Evolutionary conservation across 208 protist genomes (phyloP), one percentile per base, ranked within the genome.

Genomic region (Trypanosoma theileri): DNA sequence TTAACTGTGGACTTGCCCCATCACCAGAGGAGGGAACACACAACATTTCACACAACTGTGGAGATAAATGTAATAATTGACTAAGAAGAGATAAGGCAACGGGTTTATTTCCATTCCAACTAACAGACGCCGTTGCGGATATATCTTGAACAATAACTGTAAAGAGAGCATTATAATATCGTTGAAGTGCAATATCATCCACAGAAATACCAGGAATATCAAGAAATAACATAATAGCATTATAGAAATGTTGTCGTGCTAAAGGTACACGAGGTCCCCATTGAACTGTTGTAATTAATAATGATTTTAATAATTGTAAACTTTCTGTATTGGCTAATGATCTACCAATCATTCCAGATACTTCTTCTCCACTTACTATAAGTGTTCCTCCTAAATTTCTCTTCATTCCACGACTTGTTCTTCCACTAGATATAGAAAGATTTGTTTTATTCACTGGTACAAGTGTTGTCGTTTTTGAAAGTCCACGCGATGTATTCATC

Each of bases 151-250:
- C 79, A 22, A 94, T 66, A 21, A 89, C 45, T 14, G 73, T 67
- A 28, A 92, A 83, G 11, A 94, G 73, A n/a, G 79, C 71, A 41
- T 71, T 75, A 61, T 92, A 75, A 24, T 71, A 74, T 40, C 86
- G 84, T 61, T 80, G 84, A 55, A 92, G 57, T n/a, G 75, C 76
- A 12, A 84, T 73, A 53, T 92, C 86, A 70, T 94, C 89, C 4
- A 84, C 59, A 26, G 63, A 66, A n/a, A 87, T 71, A 12, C 84
- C 80, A 2, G 84, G 80, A 42, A 82, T 89, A n/a, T 77, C 59
- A 44, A 82, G 62, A 45, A 94, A 83, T 26, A 65, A 71, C 26
- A 87, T 59, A 45, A 91, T 75, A 12, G 74, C 73, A 40, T 72
- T 65, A 62, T 94, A 92, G 4, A 91, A 72, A 42, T 92, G 80